phyloP scores from a whole-genome alignment of 331 rosid species.

The Quercus tomentella region DNA sequence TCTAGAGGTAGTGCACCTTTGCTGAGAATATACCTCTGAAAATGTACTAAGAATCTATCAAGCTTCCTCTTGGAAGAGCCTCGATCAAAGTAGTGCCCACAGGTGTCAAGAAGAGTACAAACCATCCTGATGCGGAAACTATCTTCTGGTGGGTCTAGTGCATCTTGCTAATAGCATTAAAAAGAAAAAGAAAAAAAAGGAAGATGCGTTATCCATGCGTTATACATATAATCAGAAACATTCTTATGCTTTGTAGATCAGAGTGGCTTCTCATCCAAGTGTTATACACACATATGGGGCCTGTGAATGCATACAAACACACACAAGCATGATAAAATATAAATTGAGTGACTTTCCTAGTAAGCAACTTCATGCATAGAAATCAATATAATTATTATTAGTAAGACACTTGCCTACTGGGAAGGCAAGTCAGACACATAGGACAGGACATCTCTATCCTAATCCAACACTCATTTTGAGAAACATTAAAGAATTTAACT shows the following conservation, averaged over 20 bases:
- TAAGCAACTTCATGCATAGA: background rate
- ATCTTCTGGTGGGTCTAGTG: constrained; percentile 95
- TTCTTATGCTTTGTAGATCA: background rate
- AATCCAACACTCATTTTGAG: background rate
- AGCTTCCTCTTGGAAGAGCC: constrained; percentile 99
- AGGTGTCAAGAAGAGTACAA: constrained; percentile 88
- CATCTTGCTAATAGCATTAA: constrained; percentile 67
- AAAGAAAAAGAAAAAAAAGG: background rate
- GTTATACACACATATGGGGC: background rate
- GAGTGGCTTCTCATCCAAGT: background rate
- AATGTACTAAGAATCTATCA: constrained; percentile 75
- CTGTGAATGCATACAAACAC: no score
- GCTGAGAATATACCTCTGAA: constrained; percentile 88
- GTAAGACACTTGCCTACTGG: background rate
- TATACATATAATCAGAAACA: background rate
- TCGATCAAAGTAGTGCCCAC: constrained; percentile 96
- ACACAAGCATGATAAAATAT: background rate
- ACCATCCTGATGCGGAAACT: constrained; percentile 95
- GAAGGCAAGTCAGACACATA: background rate
- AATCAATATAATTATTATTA: background rate
- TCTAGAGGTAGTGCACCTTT: constrained; percentile 90
- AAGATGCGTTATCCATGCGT: background rate
- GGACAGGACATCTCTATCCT: background rate
- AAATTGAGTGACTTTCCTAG: background rate
- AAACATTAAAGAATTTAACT: background rate